These are phyloP conservation scores for Metschnikowia reukaufii DNA, from an alignment of 805 yeast species.

Conservation along the genomic window DNA sequence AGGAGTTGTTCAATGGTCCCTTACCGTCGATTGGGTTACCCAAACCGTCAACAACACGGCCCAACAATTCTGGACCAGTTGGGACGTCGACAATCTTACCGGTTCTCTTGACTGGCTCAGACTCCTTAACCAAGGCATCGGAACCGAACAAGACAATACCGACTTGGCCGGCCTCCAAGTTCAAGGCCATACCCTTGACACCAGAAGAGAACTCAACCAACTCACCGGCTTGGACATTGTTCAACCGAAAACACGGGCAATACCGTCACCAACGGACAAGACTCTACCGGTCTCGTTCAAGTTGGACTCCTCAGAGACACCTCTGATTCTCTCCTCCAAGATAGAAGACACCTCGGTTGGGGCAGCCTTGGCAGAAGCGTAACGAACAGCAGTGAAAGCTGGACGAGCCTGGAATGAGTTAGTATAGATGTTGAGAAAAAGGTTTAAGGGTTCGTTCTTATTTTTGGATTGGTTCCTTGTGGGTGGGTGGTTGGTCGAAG, in stretches of 20 bases:
- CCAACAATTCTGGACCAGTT: slow-evolving; percentile 96
- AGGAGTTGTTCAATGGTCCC: slow-evolving; percentile 91
- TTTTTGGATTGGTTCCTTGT: too few relatives aligned
- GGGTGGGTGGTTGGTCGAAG: too few relatives aligned
- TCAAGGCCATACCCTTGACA: slow-evolving; percentile 99
- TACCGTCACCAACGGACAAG: slow-evolving; percentile 99
- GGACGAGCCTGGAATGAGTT: slow-evolving; percentile 65
- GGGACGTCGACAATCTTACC: slow-evolving; percentile 99
- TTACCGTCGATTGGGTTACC: slow-evolving; percentile 99
- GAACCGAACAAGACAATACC: slow-evolving; percentile 99
- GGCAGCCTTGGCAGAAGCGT: slow-evolving; percentile 95
- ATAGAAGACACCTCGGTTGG: slow-evolving; percentile 99
- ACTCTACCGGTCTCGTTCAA: slow-evolving; percentile 99
- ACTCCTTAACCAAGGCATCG: slow-evolving; percentile 97
- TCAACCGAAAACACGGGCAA: slow-evolving; percentile 99
- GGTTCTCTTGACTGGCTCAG: slow-evolving; percentile 99
- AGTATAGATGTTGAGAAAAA: slow-evolving; percentile 29
- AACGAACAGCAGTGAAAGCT: slow-evolving; percentile 67
- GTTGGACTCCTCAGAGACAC: slow-evolving; percentile 96
- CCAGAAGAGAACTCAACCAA: slow-evolving; percentile 99
- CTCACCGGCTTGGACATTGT: slow-evolving; percentile 99
- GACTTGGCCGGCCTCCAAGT: slow-evolving; percentile 99
- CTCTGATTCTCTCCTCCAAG: slow-evolving; percentile 99
- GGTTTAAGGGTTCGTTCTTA: too few relatives aligned
- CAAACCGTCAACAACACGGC: slow-evolving; percentile 99